These are phyloP conservation scores for Liriodendron chinense DNA, from an alignment of 164 flowering plant genomes.

Conservation along the genomic window DNA sequence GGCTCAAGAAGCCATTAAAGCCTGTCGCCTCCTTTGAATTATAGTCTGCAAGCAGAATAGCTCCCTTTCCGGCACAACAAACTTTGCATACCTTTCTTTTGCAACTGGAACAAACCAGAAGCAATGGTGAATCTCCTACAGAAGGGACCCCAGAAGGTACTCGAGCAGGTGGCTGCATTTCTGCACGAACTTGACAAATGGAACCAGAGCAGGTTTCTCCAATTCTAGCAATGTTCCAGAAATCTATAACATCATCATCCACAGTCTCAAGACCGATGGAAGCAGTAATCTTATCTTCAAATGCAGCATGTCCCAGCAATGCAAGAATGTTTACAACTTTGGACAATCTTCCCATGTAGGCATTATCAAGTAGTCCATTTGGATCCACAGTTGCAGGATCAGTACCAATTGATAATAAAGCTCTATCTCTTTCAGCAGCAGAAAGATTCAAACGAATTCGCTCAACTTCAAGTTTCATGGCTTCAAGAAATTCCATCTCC, in stretches of 20 bases:
- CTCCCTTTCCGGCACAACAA: conserved; percentile 96
- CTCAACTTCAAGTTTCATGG: conserved; percentile 95
- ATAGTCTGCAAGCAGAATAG: conserved; percentile 44
- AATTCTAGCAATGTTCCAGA: conserved; percentile 77
- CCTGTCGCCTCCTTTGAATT: conserved; percentile 44
- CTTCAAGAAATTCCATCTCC: conserved; percentile 57
- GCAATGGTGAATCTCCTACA: conserved; percentile 27
- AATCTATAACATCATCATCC: conserved; percentile 51
- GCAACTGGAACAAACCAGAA: conserved; percentile 63
- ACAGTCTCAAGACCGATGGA: conserved; percentile 65
- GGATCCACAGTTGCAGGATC: conserved; percentile 96
- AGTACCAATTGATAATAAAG: conserved; percentile 74
- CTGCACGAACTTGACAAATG: conserved; percentile 71
- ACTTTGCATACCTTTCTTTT: conserved; percentile 68
- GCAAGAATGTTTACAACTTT: conserved; percentile 70
- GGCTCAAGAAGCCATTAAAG: conserved; percentile 38
- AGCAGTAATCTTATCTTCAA: conserved; percentile 78
- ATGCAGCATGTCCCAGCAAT: conserved; percentile 66
- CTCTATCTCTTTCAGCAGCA: conserved; percentile 96
- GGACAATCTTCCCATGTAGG: conserved; percentile 63
- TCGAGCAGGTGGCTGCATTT: conserved; percentile 25
- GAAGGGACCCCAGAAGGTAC: conserved; percentile 31
- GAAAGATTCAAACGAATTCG: conserved; percentile 79
- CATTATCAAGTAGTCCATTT: conserved; percentile 62
- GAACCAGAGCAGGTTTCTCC: conserved; percentile 75